phyloP scores from a whole-genome alignment of 106 monocot species.

The Apostasia shenzhenica region DNA sequence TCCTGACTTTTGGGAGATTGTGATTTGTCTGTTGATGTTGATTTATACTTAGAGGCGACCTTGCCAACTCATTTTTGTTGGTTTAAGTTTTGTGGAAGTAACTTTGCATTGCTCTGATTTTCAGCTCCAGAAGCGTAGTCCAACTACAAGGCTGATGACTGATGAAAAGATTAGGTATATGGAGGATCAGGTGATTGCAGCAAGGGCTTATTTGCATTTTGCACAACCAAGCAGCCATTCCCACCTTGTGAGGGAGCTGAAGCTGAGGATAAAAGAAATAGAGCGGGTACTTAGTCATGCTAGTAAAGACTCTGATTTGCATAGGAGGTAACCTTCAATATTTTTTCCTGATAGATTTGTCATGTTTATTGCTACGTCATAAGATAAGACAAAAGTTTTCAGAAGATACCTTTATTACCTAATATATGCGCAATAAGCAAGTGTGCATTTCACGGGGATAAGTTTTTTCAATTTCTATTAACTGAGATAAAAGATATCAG shows the following conservation, averaged over 20 bases:
- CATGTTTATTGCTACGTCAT: not conserved
- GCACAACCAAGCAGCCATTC: constrained; percentile 64
- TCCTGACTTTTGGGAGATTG: constrained; percentile 3
- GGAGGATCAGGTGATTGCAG: constrained; percentile 79
- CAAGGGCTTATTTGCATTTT: constrained; percentile 74
- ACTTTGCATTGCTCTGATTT: not conserved
- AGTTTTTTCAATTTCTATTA: not conserved
- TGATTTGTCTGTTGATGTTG: not conserved
- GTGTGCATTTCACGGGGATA: not conserved
- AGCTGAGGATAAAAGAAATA: constrained; percentile 71
- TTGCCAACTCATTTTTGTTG: not conserved
- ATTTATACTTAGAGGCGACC: too few relatives aligned
- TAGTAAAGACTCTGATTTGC: constrained; percentile 47
- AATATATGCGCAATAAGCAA: not conserved
- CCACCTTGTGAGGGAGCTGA: constrained; percentile 70
- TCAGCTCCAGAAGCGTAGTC: not conserved
- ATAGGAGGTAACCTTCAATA: constrained; percentile 40
- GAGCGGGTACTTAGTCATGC: constrained; percentile 51
- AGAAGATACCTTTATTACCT: not conserved
- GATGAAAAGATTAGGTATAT: constrained; percentile 58
- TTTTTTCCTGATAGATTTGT: not conserved
- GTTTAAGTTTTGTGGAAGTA: not conserved
- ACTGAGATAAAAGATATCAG: constrained; percentile 36
- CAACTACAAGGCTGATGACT: constrained; percentile 4
- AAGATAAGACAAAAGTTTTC: not conserved